Percentiles rank a stretch among this genome's conserved stretches.
These are phyloP conservation scores for Oryza brachyantha DNA, from an alignment of 176 grass and related monocot species.

Conservation along the genomic window DNA sequence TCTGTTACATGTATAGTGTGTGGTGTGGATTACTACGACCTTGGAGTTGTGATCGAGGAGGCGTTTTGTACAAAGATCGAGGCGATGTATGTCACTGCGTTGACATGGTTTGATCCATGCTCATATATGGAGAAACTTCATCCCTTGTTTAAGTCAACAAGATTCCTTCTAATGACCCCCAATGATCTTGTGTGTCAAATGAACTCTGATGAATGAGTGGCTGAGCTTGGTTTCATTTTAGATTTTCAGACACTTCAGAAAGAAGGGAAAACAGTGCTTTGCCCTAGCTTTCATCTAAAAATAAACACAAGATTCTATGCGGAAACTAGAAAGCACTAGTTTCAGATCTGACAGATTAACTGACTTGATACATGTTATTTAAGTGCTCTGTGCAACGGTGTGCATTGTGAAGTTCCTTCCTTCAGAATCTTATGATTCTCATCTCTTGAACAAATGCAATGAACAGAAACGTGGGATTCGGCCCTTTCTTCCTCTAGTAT, in stretches of 20 bases:
- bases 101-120: constrained; percentile 49
- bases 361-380: too few relatives aligned
- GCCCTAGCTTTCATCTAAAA: not conserved
- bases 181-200: not conserved
- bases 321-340: not conserved
- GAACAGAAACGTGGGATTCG: not conserved
- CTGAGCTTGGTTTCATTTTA: not conserved
- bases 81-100: constrained; percentile 55
- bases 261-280: not conserved
- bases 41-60: not conserved
- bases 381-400: not conserved
- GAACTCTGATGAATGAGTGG: not conserved
- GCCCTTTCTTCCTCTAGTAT: not conserved
- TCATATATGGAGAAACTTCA: constrained; percentile 51
- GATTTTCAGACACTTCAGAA: not conserved
- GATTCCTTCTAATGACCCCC: not conserved
- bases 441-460: not conserved
- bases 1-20: constrained; percentile 31
- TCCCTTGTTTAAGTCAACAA: constrained; percentile 46
- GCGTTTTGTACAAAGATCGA: constrained; percentile 47
- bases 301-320: not conserved
- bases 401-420: not conserved
- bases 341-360: not conserved
- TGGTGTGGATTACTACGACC: constrained; percentile 8
- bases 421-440: not conserved